Conservation (phyloP, 768 basidiomycete species). For the Hydnum rufescens region DNA sequence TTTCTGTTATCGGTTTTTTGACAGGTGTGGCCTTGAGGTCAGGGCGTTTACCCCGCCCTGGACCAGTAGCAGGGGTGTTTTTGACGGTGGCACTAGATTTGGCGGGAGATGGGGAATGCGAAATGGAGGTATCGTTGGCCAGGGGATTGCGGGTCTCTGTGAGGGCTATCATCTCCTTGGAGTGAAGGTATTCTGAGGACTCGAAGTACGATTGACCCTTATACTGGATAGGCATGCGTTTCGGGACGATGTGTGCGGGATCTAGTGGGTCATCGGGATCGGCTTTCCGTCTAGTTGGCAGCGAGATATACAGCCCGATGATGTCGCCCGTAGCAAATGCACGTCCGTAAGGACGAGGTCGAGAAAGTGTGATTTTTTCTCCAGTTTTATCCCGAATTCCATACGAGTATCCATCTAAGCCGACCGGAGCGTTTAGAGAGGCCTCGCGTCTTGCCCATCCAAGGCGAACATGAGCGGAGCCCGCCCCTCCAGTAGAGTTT, state of each 20-base stretch:
- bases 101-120: conserved; percentile 31
- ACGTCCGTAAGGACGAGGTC: conserved; percentile 57
- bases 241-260: conserved; percentile 66
- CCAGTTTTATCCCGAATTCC: conserved; percentile 81
- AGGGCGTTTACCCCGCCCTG: conserved; percentile 10
- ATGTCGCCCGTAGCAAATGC: conserved; percentile 68
- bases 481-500: conserved; percentile 25
- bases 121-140: conserved; percentile 20
- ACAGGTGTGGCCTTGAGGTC: neutral
- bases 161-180: conserved; percentile 81
- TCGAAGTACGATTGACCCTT: conserved; percentile 98
- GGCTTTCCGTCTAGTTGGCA: conserved; percentile 47
- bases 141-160: conserved; percentile 33
- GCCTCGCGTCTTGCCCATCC: conserved; percentile 90
- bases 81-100: conserved; percentile 56
- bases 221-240: conserved; percentile 84
- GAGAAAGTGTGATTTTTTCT: conserved; percentile 72
- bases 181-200: conserved; percentile 67
- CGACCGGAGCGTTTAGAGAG: conserved; percentile 81
- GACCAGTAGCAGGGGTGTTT: conserved; percentile 33
- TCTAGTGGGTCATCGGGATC: conserved; percentile 47
- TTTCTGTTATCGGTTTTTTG: conserved; percentile 12
- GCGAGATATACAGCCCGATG: conserved; percentile 80
- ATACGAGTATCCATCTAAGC: conserved; percentile 86
- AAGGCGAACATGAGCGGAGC: conserved; percentile 62